These are phyloP conservation scores for Elongisporangium anandrum DNA, from an alignment of 352 stramenopile species.

Conservation along the genomic window DNA sequence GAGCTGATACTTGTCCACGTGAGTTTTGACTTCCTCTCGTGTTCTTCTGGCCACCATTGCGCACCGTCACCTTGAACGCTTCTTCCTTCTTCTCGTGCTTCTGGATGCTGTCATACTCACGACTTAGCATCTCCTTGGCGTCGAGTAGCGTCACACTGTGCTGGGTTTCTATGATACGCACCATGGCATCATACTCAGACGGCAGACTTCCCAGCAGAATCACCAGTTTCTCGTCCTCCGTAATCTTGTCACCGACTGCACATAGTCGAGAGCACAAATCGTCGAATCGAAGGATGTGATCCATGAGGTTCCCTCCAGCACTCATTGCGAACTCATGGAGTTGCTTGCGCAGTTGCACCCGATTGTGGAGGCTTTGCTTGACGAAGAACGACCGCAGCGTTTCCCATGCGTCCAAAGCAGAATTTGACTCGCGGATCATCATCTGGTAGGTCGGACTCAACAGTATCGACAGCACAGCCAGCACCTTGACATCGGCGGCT, in stretches of 20 bases:
- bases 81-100: slow-evolving; percentile 9
- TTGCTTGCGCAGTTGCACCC: slow-evolving; percentile 7
- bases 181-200: slow-evolving; percentile 13
- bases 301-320: slow-evolving; percentile 9
- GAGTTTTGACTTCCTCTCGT: neutral
- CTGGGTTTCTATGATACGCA: slow-evolving; percentile 12
- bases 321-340: slow-evolving; percentile 7
- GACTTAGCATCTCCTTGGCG: slow-evolving; percentile 14
- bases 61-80: slow-evolving; percentile 2
- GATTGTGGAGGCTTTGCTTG: slow-evolving; percentile 10
- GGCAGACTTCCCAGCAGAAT: slow-evolving; percentile 11
- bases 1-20: neutral
- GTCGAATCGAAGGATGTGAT: slow-evolving; percentile 16
- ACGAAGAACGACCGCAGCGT: slow-evolving; percentile 13
- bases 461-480: slow-evolving; percentile 11
- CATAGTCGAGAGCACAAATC: slow-evolving; percentile 12
- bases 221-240: slow-evolving; percentile 12
- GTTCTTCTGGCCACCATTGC: neutral
- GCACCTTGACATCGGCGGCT: slow-evolving; percentile 12
- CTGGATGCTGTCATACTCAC: slow-evolving; percentile 7
- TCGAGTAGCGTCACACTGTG: slow-evolving; percentile 7
- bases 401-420: slow-evolving; percentile 9
- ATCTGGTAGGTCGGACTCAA: slow-evolving; percentile 8
- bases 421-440: slow-evolving; percentile 7
- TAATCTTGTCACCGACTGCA: slow-evolving; percentile 7